Base-by-base conservation (phyloP, 1,284 basidiomycete genomes). In the Cryptococcus jaspeensis region DNA sequence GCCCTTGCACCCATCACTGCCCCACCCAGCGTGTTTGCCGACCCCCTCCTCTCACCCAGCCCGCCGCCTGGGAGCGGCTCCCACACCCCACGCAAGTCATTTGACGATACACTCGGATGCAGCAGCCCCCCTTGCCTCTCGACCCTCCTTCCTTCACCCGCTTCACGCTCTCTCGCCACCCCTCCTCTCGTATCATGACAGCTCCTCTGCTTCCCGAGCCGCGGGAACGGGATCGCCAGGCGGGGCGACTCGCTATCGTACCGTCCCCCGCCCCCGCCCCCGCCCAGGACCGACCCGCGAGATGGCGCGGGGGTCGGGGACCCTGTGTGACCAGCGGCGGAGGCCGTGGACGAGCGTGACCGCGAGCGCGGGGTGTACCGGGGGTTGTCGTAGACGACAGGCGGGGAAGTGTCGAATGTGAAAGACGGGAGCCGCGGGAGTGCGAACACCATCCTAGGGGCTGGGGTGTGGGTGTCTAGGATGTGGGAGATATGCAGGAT, bases 331-430 rank as follows among this genome's bases (percentile, higher is more conserved):
- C 44, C 25, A 2, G 16, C 28, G n/a, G 25, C 28, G 23, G 42
- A 53, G 37, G 46, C 35, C 44, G 35, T 42, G 42, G 43, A 53
- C 46, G 55, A 52, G 32, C 25, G 25, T 6, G 60, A 61, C 25
- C 42, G 28, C 15, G 51, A 51, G 52, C 37, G 13, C 5, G 49
- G 45, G 8, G 16, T 48, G 13, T 38, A 18, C 37, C 56, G 60
- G 13, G 60, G 46, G n/a, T 56, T 28, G 11, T 61, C 61, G 39
- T 65, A 65, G 47, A 63, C 57, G 38, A 65, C 61, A 8, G 53
- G 61, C 8, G 64, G 64, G 9, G 61, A 62, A 23, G 59, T 59
- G 42, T 65, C 64, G 45, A 64, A 32, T 32, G 28, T 49, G 35
- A 62, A 42, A 4, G 44, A 45, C 46, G 61, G 56, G 36, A 65